Evolutionary conservation across 495 filamentous ascomycete species (phyloP).

Genomic region (Gamarada debralockiae): DNA sequence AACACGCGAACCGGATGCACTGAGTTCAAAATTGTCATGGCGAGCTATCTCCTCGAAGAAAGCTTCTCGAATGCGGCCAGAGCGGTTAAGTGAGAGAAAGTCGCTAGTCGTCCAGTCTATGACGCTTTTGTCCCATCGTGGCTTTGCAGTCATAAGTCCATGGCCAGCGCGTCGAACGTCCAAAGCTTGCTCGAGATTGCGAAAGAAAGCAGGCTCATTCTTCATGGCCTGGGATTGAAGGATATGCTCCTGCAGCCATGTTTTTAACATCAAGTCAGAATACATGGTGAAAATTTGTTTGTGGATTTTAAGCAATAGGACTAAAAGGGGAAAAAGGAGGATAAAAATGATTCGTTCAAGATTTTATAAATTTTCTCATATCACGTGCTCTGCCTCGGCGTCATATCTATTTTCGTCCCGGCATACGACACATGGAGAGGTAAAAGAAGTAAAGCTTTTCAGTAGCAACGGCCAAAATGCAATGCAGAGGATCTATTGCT

Average conservation of each 20-base stretch:
- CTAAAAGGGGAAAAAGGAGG: not conserved
- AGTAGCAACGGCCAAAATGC: conserved; percentile 3
- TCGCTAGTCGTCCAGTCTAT: conserved; percentile 45
- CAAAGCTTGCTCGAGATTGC: conserved; percentile 30
- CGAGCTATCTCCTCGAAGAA: conserved; percentile 35
- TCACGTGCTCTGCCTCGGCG: not conserved
- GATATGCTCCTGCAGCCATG: not conserved
- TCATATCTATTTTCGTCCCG: not conserved
- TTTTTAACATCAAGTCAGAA: not conserved
- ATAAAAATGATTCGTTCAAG: not conserved
- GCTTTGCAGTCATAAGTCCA: conserved; percentile 8
- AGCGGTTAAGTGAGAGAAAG: conserved; percentile 35
- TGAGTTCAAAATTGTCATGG: conserved; percentile 24
- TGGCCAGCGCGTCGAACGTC: conserved; percentile 24
- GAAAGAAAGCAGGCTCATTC: conserved; percentile 26
- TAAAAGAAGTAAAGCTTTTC: conserved; percentile 2
- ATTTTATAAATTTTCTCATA: not conserved
- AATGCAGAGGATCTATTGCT: conserved; percentile 1
- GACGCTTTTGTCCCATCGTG: conserved; percentile 9
- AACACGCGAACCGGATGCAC: conserved; percentile 38
- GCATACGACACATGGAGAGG: not conserved
- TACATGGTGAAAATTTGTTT: not conserved
- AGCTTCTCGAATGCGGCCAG: conserved; percentile 20
- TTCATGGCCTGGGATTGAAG: conserved; percentile 19
- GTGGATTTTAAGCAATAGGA: not conserved